Conservation (phyloP, 441 rosid genomes). For the Croton setiger region DNA sequence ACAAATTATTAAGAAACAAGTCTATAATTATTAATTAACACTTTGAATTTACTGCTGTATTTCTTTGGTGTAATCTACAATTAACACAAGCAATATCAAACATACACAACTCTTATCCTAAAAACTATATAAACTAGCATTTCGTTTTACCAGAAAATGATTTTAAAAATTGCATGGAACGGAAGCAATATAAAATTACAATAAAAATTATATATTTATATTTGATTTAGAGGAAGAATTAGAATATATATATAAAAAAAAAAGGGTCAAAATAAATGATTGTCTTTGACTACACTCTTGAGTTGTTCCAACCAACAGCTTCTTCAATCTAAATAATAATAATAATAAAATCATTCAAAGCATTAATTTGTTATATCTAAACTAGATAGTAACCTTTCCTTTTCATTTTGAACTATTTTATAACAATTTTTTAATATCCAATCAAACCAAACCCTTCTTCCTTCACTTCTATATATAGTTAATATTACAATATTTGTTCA, state of each 20-base stretch:
- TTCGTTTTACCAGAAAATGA: not conserved
- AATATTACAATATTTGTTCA: not conserved
- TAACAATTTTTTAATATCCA: not conserved
- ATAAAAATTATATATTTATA: not conserved
- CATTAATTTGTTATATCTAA: not conserved
- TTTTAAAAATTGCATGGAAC: not conserved
- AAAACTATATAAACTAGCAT: too few species aligned
- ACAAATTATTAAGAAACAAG: too few species aligned
- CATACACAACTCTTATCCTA: too few species aligned
- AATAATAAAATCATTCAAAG: not conserved
- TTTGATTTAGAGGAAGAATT: not conserved
- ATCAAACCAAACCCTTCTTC: not conserved
- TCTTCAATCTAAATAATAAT: not conserved
- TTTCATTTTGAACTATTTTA: not conserved
- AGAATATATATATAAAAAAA: too few species aligned
- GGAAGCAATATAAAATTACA: not conserved
- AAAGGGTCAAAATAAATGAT: slow-evolving; percentile 22
- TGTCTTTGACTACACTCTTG: slow-evolving; percentile 32
- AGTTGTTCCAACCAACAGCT: slow-evolving; percentile 25
- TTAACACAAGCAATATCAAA: too few species aligned
- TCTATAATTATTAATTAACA: too few species aligned
- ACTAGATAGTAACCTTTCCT: not conserved
- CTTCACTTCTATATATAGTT: slow-evolving; percentile 9
- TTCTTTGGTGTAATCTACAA: too few species aligned
- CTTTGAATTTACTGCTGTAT: too few species aligned